A percentile compares a stretch with the other conserved stretches of the same genome.
phyloP scores from a whole-genome alignment of 805 yeast species.

The Wickerhamomyces strasburgensis region DNA sequence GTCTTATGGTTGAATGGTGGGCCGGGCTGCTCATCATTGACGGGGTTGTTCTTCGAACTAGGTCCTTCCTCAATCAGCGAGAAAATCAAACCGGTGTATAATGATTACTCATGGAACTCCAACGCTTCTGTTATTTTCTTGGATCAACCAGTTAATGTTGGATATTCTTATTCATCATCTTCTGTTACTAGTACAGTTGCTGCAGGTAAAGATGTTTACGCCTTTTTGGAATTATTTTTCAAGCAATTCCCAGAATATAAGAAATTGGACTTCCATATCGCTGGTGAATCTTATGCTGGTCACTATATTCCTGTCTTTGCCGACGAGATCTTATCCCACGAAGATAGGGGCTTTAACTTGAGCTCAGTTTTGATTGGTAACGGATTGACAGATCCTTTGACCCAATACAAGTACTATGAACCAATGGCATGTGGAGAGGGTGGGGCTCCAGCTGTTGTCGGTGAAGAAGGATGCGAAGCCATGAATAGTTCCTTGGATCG shows the following conservation, averaged over 20 bases:
- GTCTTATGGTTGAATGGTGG: slow-evolving; percentile 93
- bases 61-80: slow-evolving; percentile 72
- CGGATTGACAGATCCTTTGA: slow-evolving; percentile 82
- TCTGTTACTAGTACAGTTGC: slow-evolving; percentile 68
- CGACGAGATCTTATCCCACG: slow-evolving; percentile 65
- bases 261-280: slow-evolving; percentile 67
- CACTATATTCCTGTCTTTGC: slow-evolving; percentile 92
- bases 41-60: slow-evolving; percentile 81
- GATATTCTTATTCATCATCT: slow-evolving; percentile 62
- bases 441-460: slow-evolving; percentile 71
- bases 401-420: slow-evolving; percentile 71
- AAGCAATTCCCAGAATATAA: slow-evolving; percentile 60
- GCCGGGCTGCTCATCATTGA: slow-evolving; percentile 88
- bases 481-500: slow-evolving; percentile 69
- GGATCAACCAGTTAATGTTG: slow-evolving; percentile 87
- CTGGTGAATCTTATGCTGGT: slow-evolving; percentile 94
- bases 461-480: slow-evolving; percentile 71
- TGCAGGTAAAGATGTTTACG: slow-evolving; percentile 80
- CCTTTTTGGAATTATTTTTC: slow-evolving; percentile 75
- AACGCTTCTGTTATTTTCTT: slow-evolving; percentile 82
- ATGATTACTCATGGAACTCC: slow-evolving; percentile 79
- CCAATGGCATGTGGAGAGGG: slow-evolving; percentile 97
- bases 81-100: slow-evolving; percentile 57
- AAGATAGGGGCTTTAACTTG: slow-evolving; percentile 56
- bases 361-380: slow-evolving; percentile 83